Evolutionary conservation across 2,329 filamentous ascomycete genomes (phyloP).

Genomic region (Cladosporium sp.): DNA sequence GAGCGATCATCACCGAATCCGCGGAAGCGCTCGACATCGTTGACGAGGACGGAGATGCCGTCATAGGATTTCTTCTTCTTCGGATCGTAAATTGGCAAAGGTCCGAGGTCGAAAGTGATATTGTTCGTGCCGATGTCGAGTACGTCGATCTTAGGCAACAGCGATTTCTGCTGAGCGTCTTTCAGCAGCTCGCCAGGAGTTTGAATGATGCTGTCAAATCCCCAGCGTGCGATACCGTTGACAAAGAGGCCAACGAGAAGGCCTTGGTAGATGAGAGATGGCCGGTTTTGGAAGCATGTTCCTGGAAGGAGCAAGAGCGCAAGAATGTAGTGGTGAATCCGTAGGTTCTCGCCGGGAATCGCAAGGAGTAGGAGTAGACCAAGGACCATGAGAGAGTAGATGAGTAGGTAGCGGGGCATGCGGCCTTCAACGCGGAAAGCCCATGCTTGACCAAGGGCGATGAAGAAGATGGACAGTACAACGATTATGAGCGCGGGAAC

Average conservation of each 20-base stretch:
- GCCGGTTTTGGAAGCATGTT: constrained; percentile 81
- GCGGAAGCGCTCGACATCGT: constrained; percentile 78
- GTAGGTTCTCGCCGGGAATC: constrained; percentile 71
- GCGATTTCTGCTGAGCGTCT: constrained; percentile 49
- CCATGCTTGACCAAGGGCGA: constrained; percentile 74
- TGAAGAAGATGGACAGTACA: constrained; percentile 61
- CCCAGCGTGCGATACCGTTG: constrained; percentile 91
- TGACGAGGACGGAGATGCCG: constrained; percentile 74
- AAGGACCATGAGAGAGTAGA: constrained; percentile 66
- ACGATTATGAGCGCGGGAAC: constrained; percentile 76
- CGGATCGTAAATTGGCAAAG: constrained; percentile 30
- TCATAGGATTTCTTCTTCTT: constrained; percentile 53
- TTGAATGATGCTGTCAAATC: constrained; percentile 83
- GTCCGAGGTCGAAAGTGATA: constrained; percentile 59
- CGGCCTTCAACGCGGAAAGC: constrained; percentile 81
- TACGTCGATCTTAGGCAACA: constrained; percentile 50
- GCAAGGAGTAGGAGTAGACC: constrained; percentile 66
- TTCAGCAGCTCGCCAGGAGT: constrained; percentile 67
- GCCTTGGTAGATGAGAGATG: constrained; percentile 81
- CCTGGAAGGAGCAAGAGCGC: constrained; percentile 81
- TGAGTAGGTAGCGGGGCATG: constrained; percentile 68
- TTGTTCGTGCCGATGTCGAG: constrained; percentile 48
- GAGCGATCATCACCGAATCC: constrained; percentile 58
- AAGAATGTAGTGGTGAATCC: constrained; percentile 93
- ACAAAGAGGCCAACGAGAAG: constrained; percentile 86